These are phyloP conservation scores for Trichaptum fuscoviolaceum DNA, from an alignment of 768 basidiomycete genomes.

Conservation along the genomic window DNA sequence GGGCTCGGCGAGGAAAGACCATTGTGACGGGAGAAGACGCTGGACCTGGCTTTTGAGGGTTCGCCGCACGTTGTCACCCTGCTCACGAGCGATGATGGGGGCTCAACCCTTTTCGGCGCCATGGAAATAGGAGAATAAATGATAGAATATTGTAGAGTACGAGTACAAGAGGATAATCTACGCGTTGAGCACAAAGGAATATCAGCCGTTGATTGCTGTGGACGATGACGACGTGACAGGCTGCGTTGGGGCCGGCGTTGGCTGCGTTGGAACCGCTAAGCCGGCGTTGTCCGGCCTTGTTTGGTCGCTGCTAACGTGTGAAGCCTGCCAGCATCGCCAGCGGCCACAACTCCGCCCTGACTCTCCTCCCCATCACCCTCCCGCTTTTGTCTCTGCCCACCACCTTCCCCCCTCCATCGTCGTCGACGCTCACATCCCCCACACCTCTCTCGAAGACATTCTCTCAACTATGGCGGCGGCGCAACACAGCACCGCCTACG, in stretches of 20 bases:
- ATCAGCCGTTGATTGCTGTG: not conserved
- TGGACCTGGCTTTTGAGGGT: not conserved
- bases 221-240: constrained; percentile 1
- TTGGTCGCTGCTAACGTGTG: constrained; percentile 32
- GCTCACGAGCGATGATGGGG: not conserved
- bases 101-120: not conserved
- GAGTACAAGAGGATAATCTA: not conserved
- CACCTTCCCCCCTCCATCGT: constrained; percentile 14
- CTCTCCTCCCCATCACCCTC: constrained; percentile 15
- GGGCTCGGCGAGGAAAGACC: not conserved
- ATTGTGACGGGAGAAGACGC: not conserved
- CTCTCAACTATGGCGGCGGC: constrained; percentile 34
- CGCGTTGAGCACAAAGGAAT: not conserved
- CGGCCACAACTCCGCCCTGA: constrained; percentile 18
- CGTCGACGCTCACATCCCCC: constrained; percentile 18
- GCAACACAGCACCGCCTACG: not conserved
- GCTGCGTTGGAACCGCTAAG: constrained; percentile 9
- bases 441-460: constrained; percentile 21
- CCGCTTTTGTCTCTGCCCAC: constrained; percentile 14
- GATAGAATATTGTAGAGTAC: not conserved
- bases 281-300: constrained; percentile 30
- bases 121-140: not conserved
- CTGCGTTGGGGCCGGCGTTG: not conserved
- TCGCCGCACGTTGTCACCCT: constrained; percentile 1
- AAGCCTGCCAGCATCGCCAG: constrained; percentile 22